phyloP scores from a whole-genome alignment of 352 stramenopile genomes.

The Globisporangium rhizosaccharum region DNA sequence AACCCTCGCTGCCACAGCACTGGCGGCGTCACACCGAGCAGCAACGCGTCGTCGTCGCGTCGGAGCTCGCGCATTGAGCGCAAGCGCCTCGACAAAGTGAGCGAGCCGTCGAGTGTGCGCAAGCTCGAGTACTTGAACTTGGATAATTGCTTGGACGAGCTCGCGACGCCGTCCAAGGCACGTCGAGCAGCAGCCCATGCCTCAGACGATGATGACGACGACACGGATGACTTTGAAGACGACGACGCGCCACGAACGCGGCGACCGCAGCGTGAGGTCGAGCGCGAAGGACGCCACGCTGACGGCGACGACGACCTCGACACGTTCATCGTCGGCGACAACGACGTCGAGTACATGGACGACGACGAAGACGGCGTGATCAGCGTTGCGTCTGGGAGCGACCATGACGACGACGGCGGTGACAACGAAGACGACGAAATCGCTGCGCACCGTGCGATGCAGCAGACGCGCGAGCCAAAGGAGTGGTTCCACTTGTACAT shows the following conservation, averaged over 20 bases:
- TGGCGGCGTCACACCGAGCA: conserved; percentile 9
- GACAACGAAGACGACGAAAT: conserved; percentile 27
- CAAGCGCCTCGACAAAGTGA: conserved; percentile 45
- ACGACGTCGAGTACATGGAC: conserved; percentile 86
- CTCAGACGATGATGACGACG: conserved; percentile 24
- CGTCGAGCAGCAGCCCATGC: conserved; percentile 11
- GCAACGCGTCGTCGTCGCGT: conserved; percentile 31
- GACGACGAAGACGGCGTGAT: conserved; percentile 75
- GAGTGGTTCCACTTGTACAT: conserved; percentile 88
- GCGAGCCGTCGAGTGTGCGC: conserved; percentile 22
- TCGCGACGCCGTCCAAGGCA: conserved; percentile 16
- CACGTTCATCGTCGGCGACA: conserved; percentile 73
- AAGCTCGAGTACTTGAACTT: conserved; percentile 61
- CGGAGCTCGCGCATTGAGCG: conserved; percentile 60
- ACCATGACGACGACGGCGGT: conserved; percentile 27
- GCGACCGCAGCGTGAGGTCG: conserved; percentile 15
- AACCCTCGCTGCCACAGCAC: conserved; percentile 5
- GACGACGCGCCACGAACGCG: conserved; percentile 7
- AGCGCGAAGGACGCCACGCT: conserved; percentile 33
- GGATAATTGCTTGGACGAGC: conserved; percentile 59
- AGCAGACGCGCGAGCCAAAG: conserved; percentile 46
- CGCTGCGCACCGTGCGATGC: conserved; percentile 24
- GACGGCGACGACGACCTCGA: conserved; percentile 67
- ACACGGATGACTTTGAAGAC: conserved; percentile 32
- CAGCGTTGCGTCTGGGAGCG: conserved; percentile 41